Percentiles rank a stretch among this genome's conserved stretches.
phyloP scores from a whole-genome alignment of 148 eudicot species.

The Heliamphora exappendiculata region DNA sequence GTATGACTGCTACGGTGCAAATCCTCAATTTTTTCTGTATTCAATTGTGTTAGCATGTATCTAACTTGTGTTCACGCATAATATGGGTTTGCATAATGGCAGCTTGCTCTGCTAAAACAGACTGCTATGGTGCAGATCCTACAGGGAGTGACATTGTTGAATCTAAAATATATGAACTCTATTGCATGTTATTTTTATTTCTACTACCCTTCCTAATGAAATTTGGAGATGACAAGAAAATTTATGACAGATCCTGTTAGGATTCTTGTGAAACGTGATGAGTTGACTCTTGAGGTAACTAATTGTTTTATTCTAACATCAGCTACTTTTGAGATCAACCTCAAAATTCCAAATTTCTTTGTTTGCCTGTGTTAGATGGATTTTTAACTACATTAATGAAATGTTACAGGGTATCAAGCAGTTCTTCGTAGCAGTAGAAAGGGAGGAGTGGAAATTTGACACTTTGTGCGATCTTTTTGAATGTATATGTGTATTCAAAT shows the following conservation, averaged over 20 bases:
- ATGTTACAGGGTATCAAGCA: conserved; percentile 85
- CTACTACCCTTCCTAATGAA: conserved; percentile 97
- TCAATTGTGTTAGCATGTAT: not conserved
- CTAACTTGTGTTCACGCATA: not conserved
- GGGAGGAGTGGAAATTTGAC: conserved; percentile 97
- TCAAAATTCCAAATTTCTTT: not conserved
- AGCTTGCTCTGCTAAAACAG: not conserved
- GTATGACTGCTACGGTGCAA: too few species aligned
- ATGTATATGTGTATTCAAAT: too few species aligned
- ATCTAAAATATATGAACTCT: not conserved
- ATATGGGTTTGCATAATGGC: not conserved
- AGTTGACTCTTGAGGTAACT: conserved; percentile 87
- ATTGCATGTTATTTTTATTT: conserved; percentile 74
- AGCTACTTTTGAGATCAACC: not conserved
- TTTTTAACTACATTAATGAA: not conserved
- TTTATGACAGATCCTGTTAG: conserved; percentile 97
- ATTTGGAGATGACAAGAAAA: conserved; percentile 93
- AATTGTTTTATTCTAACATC: not conserved
- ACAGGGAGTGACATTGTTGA: not conserved
- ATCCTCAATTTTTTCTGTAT: too few species aligned
- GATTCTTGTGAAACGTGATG: conserved; percentile 98
- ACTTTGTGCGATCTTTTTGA: conserved; percentile 88
- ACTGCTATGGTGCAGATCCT: not conserved
- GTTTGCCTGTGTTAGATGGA: not conserved
- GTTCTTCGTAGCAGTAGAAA: conserved; percentile 93